phyloP scores from a whole-genome alignment of 805 yeast species.

The Yamadazyma paraphyllophila region DNA sequence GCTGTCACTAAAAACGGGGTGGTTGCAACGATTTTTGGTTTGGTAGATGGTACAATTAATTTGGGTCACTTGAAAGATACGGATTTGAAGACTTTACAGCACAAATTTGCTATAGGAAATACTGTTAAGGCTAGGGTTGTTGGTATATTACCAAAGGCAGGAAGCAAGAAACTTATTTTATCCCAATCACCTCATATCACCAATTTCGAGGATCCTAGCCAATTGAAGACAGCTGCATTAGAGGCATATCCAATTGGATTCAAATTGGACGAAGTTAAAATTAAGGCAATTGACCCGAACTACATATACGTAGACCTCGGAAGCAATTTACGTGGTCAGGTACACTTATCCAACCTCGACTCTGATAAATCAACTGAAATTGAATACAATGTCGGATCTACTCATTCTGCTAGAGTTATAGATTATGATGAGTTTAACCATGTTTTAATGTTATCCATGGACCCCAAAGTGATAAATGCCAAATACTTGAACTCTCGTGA shows the following conservation, averaged over 20 bases:
- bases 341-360: constrained; percentile 71
- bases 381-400: constrained; percentile 61
- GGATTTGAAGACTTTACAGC: constrained; percentile 49
- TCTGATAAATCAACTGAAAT: constrained; percentile 42
- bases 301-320: constrained; percentile 61
- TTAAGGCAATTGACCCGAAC: constrained; percentile 57
- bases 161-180: constrained; percentile 58
- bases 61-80: constrained; percentile 60
- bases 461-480: constrained; percentile 60
- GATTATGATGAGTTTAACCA: constrained; percentile 70
- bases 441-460: constrained; percentile 63
- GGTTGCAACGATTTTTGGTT: constrained; percentile 69
- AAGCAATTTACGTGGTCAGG: constrained; percentile 60
- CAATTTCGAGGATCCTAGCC: constrained; percentile 22
- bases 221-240: constrained; percentile 28
- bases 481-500: constrained; percentile 68
- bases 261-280: constrained; percentile 53
- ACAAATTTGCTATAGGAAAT: constrained; percentile 66
- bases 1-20: constrained; percentile 62
- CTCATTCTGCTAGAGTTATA: constrained; percentile 73
- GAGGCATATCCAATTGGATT: constrained; percentile 83
- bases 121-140: constrained; percentile 67
- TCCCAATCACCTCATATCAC: constrained; percentile 61
- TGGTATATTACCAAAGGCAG: constrained; percentile 49
- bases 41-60: constrained; percentile 68